Base-by-base conservation (phyloP, 805 yeast genomes). In the Wickerhamomyces chambardii region DNA sequence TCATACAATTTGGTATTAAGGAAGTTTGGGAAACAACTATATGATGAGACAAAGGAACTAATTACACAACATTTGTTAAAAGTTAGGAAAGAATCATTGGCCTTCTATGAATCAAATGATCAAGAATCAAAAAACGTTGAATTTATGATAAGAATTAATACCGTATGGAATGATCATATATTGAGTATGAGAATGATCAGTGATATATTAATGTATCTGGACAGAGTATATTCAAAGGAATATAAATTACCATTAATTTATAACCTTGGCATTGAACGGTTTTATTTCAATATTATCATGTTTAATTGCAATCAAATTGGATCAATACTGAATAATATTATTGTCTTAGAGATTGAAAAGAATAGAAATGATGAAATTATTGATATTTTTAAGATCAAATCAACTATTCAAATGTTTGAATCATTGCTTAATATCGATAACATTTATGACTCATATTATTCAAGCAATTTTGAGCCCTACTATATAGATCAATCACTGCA, bases 161-260 rank as follows among this genome's bases (percentile, higher is more conserved):
- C 39, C 4, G 43, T 41, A 3, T 87, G 95, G 95, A 67, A 73
- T 27, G 84, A 78, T 32, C 90, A 83, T 51, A 55, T 78, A 28
- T 66, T 77, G 28, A 68, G 81, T 33, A 82, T 84, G 79, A 68
- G 84, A 42, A 75, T 84, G 69, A 72, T 85, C 30, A 73, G 89
- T 46, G 95, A 89, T 54, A 84, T 87, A 4, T 61, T 85, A 51
- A 79, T 87, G 83, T 87, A 87, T 50, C 56, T 89, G 51, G 95
- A 87, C 51, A 69, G 95, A 30, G 95, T 84, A 0, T 86, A 83
- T 46, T 83, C 87, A 19, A 78, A 75, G 44, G 89, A 81, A 43
- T 63, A 66, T 36, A 78, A 73, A 45, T 59, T 75, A 34, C 75
- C 82, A 4, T 60, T 78, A 38, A 66, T 81, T 3, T 80, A 78